A percentile compares a stretch with the other conserved stretches of the same genome.
Evolutionary conservation across 2,329 filamentous ascomycete species (phyloP).

Genomic region (Penicillium olsonii): DNA sequence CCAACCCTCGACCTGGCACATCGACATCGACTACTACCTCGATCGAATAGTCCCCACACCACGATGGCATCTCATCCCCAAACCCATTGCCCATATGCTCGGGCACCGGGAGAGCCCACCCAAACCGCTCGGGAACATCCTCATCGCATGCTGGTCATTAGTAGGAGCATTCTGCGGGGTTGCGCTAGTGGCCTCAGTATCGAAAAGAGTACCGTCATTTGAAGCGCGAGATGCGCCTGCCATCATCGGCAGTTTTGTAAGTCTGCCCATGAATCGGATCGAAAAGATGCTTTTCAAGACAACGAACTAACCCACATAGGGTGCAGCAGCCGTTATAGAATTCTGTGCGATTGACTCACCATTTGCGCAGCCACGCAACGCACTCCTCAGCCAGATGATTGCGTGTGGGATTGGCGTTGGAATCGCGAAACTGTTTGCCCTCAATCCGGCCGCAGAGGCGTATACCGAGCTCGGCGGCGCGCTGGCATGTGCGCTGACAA

Average conservation of each 20-base stretch:
- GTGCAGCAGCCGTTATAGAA: conserved; percentile 73
- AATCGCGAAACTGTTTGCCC: conserved; percentile 65
- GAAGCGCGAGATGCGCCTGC: conserved; percentile 56
- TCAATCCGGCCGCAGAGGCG: conserved; percentile 50
- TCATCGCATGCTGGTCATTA: conserved; percentile 63
- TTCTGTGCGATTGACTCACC: conserved; percentile 73
- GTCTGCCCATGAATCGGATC: conserved; percentile 32
- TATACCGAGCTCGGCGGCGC: conserved; percentile 67
- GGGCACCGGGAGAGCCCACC: conserved; percentile 56
- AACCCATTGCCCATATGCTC: conserved; percentile 67
- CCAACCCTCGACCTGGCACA: conserved; percentile 46
- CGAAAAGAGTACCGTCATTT: conserved; percentile 57
- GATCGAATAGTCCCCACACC: conserved; percentile 70
- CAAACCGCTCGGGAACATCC: conserved; percentile 56
- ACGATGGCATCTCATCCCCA: conserved; percentile 64
- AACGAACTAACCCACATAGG: conserved; percentile 47
- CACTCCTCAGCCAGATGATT: conserved; percentile 67
- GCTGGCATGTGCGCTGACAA: conserved; percentile 64
- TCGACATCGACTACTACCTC: conserved; percentile 76
- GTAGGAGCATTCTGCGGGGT: conserved; percentile 66
- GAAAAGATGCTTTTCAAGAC: not conserved
- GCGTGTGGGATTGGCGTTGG: conserved; percentile 62
- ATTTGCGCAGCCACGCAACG: conserved; percentile 71
- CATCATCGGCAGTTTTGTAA: conserved; percentile 70
- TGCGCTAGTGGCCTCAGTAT: conserved; percentile 60